phyloP scores from a whole-genome alignment of 108 stramenopile species.

The Pseudonitzschia multiseries region DNA sequence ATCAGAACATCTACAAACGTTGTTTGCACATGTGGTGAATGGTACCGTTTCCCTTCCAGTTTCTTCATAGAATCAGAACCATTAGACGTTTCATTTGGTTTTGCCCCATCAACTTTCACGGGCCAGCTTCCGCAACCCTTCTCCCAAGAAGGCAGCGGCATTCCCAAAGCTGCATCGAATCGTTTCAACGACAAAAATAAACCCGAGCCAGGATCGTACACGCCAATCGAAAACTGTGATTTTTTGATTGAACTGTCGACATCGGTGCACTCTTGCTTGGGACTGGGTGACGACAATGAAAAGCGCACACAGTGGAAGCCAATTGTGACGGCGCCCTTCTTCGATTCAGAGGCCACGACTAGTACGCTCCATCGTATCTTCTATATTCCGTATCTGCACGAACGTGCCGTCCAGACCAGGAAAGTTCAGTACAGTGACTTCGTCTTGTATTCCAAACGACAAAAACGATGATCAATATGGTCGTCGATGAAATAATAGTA shows the following conservation, averaged over 20 bases:
- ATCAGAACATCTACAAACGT: slow-evolving; percentile 16
- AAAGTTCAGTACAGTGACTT: slow-evolving; percentile 31
- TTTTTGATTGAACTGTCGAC: slow-evolving; percentile 71
- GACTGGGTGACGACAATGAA: not conserved
- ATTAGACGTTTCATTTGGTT: slow-evolving; percentile 48
- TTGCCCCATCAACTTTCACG: slow-evolving; percentile 81
- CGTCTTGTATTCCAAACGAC: slow-evolving; percentile 19
- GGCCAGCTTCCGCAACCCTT: slow-evolving; percentile 94
- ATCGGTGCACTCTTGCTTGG: slow-evolving; percentile 16
- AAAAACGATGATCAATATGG: not conserved
- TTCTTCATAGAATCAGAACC: slow-evolving; percentile 77
- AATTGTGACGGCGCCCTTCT: slow-evolving; percentile 36
- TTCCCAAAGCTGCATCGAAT: slow-evolving; percentile 12
- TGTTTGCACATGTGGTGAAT: slow-evolving; percentile 94
- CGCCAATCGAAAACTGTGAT: slow-evolving; percentile 56
- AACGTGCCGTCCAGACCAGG: slow-evolving; percentile 27
- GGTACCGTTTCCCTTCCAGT: slow-evolving; percentile 93
- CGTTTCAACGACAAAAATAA: slow-evolving; percentile 86
- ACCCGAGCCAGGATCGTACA: slow-evolving; percentile 65
- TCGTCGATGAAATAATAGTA: too few species aligned
- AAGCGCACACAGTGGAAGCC: slow-evolving; percentile 32
- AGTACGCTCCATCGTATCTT: slow-evolving; percentile 49
- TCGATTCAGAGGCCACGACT: slow-evolving; percentile 41
- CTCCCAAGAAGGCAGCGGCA: slow-evolving; percentile 50
- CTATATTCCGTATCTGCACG: slow-evolving; percentile 50